These are phyloP conservation scores for Aspergillus pseudoterreus DNA, from an alignment of 2,329 filamentous ascomycete species.

Conservation along the genomic window DNA sequence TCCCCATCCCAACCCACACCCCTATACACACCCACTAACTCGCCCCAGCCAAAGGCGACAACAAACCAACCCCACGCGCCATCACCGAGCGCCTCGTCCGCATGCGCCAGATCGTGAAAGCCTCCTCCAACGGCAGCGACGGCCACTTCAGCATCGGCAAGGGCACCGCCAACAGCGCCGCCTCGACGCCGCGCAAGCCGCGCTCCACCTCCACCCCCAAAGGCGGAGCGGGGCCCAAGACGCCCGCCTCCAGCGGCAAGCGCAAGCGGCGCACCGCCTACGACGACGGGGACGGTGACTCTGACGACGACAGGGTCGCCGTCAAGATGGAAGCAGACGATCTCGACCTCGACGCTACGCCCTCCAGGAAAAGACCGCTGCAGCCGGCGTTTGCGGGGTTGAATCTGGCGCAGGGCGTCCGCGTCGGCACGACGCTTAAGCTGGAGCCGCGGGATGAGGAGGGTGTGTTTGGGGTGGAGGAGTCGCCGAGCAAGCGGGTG, in stretches of 20 bases:
- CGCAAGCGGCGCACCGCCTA: conserved; percentile 13
- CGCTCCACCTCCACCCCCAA: conserved; percentile 1
- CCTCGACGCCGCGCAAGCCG: conserved; percentile 12
- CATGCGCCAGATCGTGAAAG: conserved; percentile 28
- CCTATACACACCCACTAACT: background rate
- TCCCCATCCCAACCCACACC: background rate
- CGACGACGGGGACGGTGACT: background rate
- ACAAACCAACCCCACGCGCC: conserved; percentile 36
- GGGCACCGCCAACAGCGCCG: conserved; percentile 4
- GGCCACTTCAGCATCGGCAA: conserved; percentile 18
- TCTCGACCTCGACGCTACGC: background rate
- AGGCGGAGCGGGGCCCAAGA: background rate
- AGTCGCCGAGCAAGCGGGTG: conserved; percentile 16
- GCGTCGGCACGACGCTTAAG: conserved; percentile 1
- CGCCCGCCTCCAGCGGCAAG: conserved; percentile 13
- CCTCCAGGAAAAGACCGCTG: conserved; percentile 3
- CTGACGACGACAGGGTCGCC: background rate
- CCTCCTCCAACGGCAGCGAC: conserved; percentile 1
- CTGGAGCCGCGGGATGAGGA: background rate
- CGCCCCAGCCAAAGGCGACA: conserved; percentile 7
- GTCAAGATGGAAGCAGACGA: conserved; percentile 14
- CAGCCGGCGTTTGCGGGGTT: conserved; percentile 1
- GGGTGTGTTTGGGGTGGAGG: background rate
- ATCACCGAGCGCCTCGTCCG: conserved; percentile 36
- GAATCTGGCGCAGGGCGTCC: background rate